A percentile compares a stretch with the other conserved stretches of the same genome.
Conservation (phyloP, 495 filamentous ascomycete species). For the Hypoxylon fragiforme region DNA sequence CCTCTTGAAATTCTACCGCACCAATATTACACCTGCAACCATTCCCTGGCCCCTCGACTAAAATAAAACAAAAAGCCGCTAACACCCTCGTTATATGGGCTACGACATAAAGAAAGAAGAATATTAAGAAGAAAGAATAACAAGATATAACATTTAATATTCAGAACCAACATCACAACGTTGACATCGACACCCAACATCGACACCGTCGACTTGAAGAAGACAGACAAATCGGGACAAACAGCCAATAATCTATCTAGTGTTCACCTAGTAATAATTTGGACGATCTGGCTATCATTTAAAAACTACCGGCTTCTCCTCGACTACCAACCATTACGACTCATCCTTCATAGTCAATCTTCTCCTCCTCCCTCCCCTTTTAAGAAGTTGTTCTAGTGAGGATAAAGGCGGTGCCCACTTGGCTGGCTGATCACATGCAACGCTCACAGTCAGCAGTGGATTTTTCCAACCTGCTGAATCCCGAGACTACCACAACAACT, state of each 20-base stretch:
- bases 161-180: too few relatives aligned
- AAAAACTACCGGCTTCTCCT: background rate
- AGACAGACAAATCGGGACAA: background rate
- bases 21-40: constrained; percentile 28
- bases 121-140: constrained; percentile 1
- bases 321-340: too few relatives aligned
- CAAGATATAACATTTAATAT: background rate
- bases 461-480: constrained; percentile 79
- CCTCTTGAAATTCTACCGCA: constrained; percentile 36
- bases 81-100: constrained; percentile 3
- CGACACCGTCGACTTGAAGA: background rate
- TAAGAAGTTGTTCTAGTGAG: constrained; percentile 20
- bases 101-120: constrained; percentile 6
- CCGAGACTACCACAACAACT: constrained; percentile 49
- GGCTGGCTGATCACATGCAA: constrained; percentile 67
- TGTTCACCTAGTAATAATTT: background rate
- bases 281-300: too few relatives aligned
- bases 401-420: constrained; percentile 35
- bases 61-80: constrained; percentile 13
- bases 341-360: too few relatives aligned
- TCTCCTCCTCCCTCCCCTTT: constrained; percentile 1
- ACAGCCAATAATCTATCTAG: background rate
- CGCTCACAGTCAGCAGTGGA: constrained; percentile 70
- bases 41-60: constrained; percentile 26
- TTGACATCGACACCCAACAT: too few relatives aligned